A percentile compares a stretch with the other conserved stretches of the same genome.
Evolutionary conservation across 2,329 filamentous ascomycete species (phyloP).

Genomic region (Lasiodiplodia gonubiensis): DNA sequence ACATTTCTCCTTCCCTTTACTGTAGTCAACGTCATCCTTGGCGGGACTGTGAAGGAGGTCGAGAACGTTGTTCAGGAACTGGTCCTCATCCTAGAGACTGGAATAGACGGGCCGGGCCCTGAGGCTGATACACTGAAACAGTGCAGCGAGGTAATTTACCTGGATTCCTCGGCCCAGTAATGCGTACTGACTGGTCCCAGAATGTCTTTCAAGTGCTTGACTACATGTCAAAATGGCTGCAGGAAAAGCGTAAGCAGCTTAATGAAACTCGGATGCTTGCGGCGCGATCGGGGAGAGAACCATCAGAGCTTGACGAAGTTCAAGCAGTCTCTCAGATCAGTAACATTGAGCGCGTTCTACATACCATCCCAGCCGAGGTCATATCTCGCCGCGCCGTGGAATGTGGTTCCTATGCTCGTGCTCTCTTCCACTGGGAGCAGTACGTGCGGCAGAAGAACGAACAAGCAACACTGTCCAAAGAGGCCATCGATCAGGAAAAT

Average conservation of each 20-base stretch:
- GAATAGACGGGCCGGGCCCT: conserved; percentile 59
- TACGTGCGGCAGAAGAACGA: conserved; percentile 68
- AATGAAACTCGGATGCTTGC: conserved; percentile 48
- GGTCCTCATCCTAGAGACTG: conserved; percentile 72
- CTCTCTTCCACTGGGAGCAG: conserved; percentile 93
- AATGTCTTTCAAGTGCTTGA: conserved; percentile 89
- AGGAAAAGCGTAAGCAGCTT: conserved; percentile 69
- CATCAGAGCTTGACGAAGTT: conserved; percentile 58
- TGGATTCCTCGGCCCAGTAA: not conserved
- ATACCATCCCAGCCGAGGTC: conserved; percentile 71
- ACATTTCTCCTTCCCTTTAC: conserved; percentile 90
- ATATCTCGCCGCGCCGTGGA: conserved; percentile 86
- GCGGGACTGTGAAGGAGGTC: conserved; percentile 69
- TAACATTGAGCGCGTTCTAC: conserved; percentile 74
- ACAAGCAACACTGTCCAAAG: conserved; percentile 54
- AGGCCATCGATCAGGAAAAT: conserved; percentile 61
- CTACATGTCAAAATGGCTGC: conserved; percentile 88
- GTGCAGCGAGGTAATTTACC: conserved; percentile 76
- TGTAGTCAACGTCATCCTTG: conserved; percentile 80
- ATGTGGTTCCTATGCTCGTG: conserved; percentile 89
- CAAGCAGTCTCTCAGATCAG: conserved; percentile 60
- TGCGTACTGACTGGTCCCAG: conserved; percentile 56
- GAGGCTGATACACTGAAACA: conserved; percentile 78
- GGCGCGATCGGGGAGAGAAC: conserved; percentile 51
- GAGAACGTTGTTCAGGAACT: conserved; percentile 74